A percentile compares a stretch with the other conserved stretches of the same genome.
Conservation (phyloP, 495 filamentous ascomycete species). For the Daldinia bambusicola region DNA sequence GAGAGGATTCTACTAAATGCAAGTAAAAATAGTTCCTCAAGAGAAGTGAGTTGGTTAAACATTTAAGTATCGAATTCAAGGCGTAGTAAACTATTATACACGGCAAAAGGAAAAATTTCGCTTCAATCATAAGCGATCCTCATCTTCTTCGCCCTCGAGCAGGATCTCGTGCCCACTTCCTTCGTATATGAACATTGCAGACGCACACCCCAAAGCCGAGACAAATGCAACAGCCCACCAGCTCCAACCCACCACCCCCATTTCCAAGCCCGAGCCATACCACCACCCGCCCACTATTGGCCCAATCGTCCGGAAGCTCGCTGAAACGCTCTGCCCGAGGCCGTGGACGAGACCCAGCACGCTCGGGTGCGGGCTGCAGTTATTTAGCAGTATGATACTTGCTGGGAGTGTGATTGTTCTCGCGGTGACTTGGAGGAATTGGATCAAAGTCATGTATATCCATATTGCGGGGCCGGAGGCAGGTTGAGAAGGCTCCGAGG, state of each 20-base stretch:
- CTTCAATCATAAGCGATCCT: conserved; percentile 20
- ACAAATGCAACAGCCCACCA: conserved; percentile 78
- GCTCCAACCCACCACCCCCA: conserved; percentile 77
- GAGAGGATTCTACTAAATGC: no score
- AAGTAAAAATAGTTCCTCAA: no score
- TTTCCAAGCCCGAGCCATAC: conserved; percentile 75
- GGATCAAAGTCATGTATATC: conserved; percentile 72
- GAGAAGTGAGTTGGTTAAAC: no score
- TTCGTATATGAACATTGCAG: conserved; percentile 74
- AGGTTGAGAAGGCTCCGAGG: conserved; percentile 65
- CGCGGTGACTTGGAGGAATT: conserved; percentile 77
- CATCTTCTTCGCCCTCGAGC: conserved; percentile 72
- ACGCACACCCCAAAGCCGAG: conserved; percentile 68
- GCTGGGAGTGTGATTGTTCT: conserved; percentile 83
- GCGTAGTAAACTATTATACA: neutral
- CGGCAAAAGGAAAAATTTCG: neutral
- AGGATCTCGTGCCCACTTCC: conserved; percentile 77
- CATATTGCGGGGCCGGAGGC: conserved; percentile 76
- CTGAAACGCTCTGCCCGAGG: conserved; percentile 78
- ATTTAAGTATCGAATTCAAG: no score
- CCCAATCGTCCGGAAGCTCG: conserved; percentile 77
- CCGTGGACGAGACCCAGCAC: conserved; percentile 87
- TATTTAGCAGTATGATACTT: conserved; percentile 82
- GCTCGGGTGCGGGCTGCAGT: conserved; percentile 81
- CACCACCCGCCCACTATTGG: conserved; percentile 76